Base-by-base conservation (phyloP, 2,329 filamentous ascomycete genomes). In the Hymenoscyphus linearis region DNA sequence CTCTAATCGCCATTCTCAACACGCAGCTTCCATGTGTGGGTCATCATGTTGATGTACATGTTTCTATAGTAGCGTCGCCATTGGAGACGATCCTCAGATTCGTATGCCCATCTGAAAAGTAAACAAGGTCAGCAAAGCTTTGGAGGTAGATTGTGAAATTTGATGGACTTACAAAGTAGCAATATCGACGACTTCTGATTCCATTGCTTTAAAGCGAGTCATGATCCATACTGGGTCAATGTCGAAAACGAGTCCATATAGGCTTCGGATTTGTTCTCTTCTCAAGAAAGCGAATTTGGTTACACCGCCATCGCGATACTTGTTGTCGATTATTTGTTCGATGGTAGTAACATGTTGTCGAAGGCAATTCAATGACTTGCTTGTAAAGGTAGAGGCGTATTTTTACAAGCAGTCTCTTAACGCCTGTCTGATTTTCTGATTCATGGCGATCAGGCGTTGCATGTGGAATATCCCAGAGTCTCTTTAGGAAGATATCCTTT, bases 381-480 rank as follows among this genome's bases (percentile, higher is more conserved):
- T 47, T 10, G 6, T 47, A 2, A 16, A 47, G n/a, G 9, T 2
- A 10, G 18, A 16, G 10, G 40, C 4, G n/a, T 47, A 47, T 22
- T 6, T 3, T 10, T 3, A 0, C 2, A 10, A 7, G 5, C 10
- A 4, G 10, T 47, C 10, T n/a, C 10, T 22, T 2, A 6, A 18
- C 16, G n/a, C 10, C 10, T 18, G 13, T 31, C 6, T 22, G 9
- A 1, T 9, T 6, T 2, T 18, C 40, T 9, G 3, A 44, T n/a
- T 7, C 3, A 16, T n/a, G 5, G 2, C 1, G 2, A 3, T 4
- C 37, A n/a, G 16, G 37, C n/a, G n/a, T n/a, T n/a, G n/a, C n/a
- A n/a, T n/a, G n/a, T 7, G 37, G 4, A 44, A 6, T 10, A 1
- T n/a, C 18, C 2, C 2, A 10, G 1, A 1, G 2, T 10, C 6